Base-by-base conservation (phyloP, 257 asterid species). In the Oldenlandia corymbosa region DNA sequence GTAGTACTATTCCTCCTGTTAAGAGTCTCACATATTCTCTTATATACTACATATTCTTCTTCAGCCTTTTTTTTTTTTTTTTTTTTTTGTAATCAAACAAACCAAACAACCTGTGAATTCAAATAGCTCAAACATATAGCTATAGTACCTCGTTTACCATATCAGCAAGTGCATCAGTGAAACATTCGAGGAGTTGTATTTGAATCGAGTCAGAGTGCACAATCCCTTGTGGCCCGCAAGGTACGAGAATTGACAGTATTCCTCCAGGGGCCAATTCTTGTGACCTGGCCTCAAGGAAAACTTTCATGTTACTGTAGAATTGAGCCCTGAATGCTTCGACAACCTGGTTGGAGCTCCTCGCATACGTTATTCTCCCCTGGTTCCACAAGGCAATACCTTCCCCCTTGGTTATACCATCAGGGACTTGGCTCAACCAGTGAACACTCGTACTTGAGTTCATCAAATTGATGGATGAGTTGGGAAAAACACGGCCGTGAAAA, bases 51-150 rank as follows among this genome's bases (percentile, higher is more conserved):
- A 21, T 20, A 50, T 18, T 50, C 11, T 30, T 50, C 5, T 0
- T 21, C 4, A 50, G 12, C 2, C 8, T n/a, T 5, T 53, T 18
- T 5, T 2, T 1, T 23, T 53, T 24, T 5, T 3, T 18, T 43
- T n/a, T 12, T 11, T 2, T 2, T 16, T 17, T 2, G n/a, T 5
- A 9, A 5, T 24, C 3, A 1, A 4, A 3, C 3, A 16, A 11
- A 14, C 1, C 2, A 5, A 48, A n/a, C 11, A 43, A 43, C 18
- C 3, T 43, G 10, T 43, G 14, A 73, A 1, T 66, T 78, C 1
- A 46, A 53, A 67, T 77, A 56, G 75, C 57, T 5, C 77, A 76
- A 8, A 73, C 75, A 24, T n/a, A n/a, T n/a, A n/a, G n/a, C n/a
- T n/a, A 76, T 65, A 9, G 78, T 77, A 36, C 59, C 52, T 52